Evolutionary conservation across 345 rosid genomes (phyloP), one percentile per base, ranked within the genome.

Genomic region (Populus nigra): DNA sequence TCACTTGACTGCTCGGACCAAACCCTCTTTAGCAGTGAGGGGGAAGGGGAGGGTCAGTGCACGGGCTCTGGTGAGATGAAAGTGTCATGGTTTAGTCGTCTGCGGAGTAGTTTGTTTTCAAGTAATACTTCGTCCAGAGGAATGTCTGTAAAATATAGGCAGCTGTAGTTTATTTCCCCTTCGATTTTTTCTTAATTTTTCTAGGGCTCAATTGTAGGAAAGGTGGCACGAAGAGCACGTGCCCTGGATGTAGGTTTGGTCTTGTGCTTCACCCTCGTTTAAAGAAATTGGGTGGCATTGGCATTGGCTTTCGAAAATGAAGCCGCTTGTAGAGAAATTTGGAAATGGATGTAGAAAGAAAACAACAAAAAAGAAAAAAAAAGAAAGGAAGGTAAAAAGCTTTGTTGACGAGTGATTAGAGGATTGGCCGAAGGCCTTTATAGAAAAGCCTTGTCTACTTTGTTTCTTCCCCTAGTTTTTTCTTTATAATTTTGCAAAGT

Each of bases 1-100:
- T 91, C 99, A 4, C 90, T 96, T 4, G 99, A 96, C 87, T 96
- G 99, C 86, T 84, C 92, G 3, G 99, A 96, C 83, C 92, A 92
- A 85, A 94, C 99, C 59, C 98, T 96, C 16, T 96, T 96, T 85
- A 92, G 99, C 76, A 87, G 90, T 1, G 90, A 81, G 49, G 93
- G 90, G 59, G 99, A 92, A 79, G 88, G 90, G 0, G 93, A 89
- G 31, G 91, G 89, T 38, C 94, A 94, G 61, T 96, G 99, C 87
- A 96, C 99, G 0, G 99, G 99, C 36, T 86, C 91, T 2, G 91
- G 87, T 4, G 94, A 90, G 76, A 79, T 87, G 73, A 84, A 77
- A 73, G 81, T 74, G 5, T 83, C 89, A 18, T 90, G 91, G 93
- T 85, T 89, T 75, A 86, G 78, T 72, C 82, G 81, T 5, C 23